Evolutionary conservation across 495 filamentous ascomycete genomes (phyloP).

Genomic region (Trichoderma erinaceum): DNA sequence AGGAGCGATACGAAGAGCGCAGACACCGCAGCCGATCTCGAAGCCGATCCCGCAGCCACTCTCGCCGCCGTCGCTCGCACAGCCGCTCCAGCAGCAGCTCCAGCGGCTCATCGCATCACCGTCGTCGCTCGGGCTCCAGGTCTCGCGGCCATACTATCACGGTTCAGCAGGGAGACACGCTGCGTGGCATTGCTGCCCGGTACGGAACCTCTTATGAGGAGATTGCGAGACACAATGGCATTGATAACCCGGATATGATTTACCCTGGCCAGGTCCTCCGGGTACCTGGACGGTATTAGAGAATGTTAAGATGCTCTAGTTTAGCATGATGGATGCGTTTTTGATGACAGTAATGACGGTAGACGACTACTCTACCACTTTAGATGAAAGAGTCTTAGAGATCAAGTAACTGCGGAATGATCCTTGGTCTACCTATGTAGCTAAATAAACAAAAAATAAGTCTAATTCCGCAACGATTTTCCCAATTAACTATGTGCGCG

Average conservation of each 20-base stretch:
- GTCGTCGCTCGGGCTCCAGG: slow-evolving; percentile 26
- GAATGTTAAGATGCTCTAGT: background rate
- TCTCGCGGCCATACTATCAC: slow-evolving; percentile 19
- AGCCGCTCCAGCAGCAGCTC: slow-evolving; percentile 28
- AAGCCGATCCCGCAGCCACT: slow-evolving; percentile 17
- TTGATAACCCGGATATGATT: slow-evolving; percentile 33
- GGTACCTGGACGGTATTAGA: slow-evolving; percentile 25
- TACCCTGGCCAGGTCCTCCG: slow-evolving; percentile 31
- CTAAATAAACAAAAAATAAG: too few species aligned
- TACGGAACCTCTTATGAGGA: slow-evolving; percentile 26
- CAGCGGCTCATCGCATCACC: slow-evolving; percentile 29
- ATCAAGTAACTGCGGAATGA: too few species aligned
- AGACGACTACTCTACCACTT: too few species aligned
- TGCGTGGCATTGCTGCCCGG: slow-evolving; percentile 27
- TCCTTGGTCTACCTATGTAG: too few species aligned
- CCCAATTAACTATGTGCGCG: too few species aligned
- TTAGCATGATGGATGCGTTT: too few species aligned
- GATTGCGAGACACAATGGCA: slow-evolving; percentile 27
- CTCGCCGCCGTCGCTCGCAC: slow-evolving; percentile 10
- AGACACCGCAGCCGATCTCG: background rate
- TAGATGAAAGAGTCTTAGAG: too few species aligned
- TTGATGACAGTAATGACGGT: too few species aligned
- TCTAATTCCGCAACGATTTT: too few species aligned
- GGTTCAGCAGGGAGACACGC: slow-evolving; percentile 32
- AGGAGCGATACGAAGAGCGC: slow-evolving; percentile 15